Evolutionary conservation across 2,329 filamentous ascomycete species (phyloP), one percentile per base, ranked within the genome.

Genomic region (Aspergillus aculeatinus): DNA sequence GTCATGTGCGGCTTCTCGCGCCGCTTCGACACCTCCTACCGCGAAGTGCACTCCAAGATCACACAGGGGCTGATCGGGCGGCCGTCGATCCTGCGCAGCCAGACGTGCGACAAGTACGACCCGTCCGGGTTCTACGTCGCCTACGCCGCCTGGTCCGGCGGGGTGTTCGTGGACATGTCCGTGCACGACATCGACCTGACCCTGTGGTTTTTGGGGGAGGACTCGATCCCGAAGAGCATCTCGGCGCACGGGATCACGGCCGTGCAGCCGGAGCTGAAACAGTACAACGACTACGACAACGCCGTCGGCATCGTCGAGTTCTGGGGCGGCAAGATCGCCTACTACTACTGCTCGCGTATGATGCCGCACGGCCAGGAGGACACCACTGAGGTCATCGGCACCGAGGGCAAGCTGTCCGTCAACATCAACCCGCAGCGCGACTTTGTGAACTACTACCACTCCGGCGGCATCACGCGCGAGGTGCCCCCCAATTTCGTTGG

Each of bases 141-240:
- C 23, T 89, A 89, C 72, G 85, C 87, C 5, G 80, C 85, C 65
- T 86, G 83, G 74, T 83, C 79, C 2, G 87, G 87, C 27, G 87
- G 87, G 54, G 87, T 89, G 67, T 89, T 89, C 66, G 87, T 89
- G 55, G 87, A 89, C 74, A 87, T 85, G 76, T 84, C 83, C 55
- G 84, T 89, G 66, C 87, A 89, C 75, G 87, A 89, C 66, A 89
- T 89, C 63, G 85, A 87, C 63, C 80, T 88, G 3, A 81, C 84
- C 0, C 74, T 87, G 4, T 88, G 85, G 85, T 87, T 83, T 76
- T 85, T 87, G 66, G 83, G 83, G 9, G 76, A 82, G 51, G 81
- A 84, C 58, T 76, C 76, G 12, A 69, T 77, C 5, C 79, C 85
- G 59, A 87, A 87, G 73, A 81, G 76, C 57, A 81, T 85, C 16